Evolutionary conservation across 306 rosid genomes (phyloP), one percentile per base, ranked within the genome.

Genomic region (Hippophae tibetana): DNA sequence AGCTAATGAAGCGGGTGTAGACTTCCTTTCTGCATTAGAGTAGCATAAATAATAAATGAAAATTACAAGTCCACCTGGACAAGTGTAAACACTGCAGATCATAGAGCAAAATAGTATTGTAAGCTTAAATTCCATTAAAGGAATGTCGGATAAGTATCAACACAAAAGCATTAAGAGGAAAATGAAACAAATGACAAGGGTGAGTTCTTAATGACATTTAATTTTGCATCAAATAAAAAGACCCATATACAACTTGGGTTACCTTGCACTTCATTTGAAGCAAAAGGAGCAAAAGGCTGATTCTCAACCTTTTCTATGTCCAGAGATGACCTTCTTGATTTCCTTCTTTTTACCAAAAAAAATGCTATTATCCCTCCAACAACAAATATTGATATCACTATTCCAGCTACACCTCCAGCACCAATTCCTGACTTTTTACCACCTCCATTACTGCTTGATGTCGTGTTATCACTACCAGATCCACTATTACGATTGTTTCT

Each of bases 371-470:
- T 69, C 51, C 85, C 96, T 55, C 85, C 86, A 63, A 88, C 84
- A 61, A 88, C 84, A 48, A 93, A 10, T 69, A 93, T 70, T 54
- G 95, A 82, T 79, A 93, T 80, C 69, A 88, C 79, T 69, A 93
- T 86, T 76, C 99, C 99, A 60, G 99, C 99, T 66, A 93, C 70
- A 58, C 63, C 95, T 52, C 97, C 99, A 52, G 72, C 97, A 58
- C 99, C 92, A 38, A 88, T 88, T 71, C 97, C 99, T 18, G 98
- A 83, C 38, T 31, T 31, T 63, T 78, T 85, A 64, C 76, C 74
- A 63, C 76, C 95, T 1, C 56, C 88, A 63, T 78, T 71, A 64
- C 62, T 75, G 65, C 43, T 74, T 57, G 90, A 75, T 10, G 89
- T 61, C 59, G 72, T 44, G 64, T 58, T 57, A 49, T 63, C 72